These are phyloP conservation scores for Glaciozyma antarctica DNA, from an alignment of 768 basidiomycete species.

Conservation along the genomic window DNA sequence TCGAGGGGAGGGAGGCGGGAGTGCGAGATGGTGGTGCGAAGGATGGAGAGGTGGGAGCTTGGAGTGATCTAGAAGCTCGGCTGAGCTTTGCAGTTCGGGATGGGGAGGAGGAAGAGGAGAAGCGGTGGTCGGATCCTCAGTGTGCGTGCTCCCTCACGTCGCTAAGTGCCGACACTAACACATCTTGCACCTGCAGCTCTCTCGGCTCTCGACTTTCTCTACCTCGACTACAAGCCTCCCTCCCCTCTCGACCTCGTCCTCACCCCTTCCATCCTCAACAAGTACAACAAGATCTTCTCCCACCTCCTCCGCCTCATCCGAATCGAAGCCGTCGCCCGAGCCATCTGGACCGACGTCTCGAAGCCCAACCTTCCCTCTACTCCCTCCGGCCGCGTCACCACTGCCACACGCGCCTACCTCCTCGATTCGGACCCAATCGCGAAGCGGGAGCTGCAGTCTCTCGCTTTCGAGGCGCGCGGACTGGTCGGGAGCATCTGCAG, in stretches of 20 bases:
- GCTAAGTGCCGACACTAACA: no score
- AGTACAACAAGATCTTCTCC: constrained; percentile 2
- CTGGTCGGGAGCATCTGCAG: neutral
- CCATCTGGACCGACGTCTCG: constrained; percentile 1
- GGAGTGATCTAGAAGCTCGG: neutral
- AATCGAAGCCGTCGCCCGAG: constrained; percentile 2
- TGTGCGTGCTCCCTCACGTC: neutral
- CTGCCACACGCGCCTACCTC: neutral
- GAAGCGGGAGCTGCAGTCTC: neutral
- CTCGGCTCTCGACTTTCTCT: constrained; percentile 3
- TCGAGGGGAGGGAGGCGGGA: neutral
- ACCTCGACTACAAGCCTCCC: neutral
- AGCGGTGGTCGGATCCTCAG: neutral
- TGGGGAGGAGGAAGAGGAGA: constrained; percentile 1
- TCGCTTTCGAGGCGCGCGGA: neutral
- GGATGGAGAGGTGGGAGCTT: neutral
- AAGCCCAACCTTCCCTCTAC: neutral
- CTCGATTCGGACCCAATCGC: neutral
- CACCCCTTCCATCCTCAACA: constrained; percentile 3
- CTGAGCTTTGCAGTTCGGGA: constrained; percentile 1
- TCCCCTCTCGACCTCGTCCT: constrained; percentile 3
- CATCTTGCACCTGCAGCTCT: neutral
- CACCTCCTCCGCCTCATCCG: neutral
- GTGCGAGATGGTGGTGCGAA: neutral
- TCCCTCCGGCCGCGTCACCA: neutral